Conservation (phyloP, 2,329 filamentous ascomycete genomes). For the Fusarium miscanthi region DNA sequence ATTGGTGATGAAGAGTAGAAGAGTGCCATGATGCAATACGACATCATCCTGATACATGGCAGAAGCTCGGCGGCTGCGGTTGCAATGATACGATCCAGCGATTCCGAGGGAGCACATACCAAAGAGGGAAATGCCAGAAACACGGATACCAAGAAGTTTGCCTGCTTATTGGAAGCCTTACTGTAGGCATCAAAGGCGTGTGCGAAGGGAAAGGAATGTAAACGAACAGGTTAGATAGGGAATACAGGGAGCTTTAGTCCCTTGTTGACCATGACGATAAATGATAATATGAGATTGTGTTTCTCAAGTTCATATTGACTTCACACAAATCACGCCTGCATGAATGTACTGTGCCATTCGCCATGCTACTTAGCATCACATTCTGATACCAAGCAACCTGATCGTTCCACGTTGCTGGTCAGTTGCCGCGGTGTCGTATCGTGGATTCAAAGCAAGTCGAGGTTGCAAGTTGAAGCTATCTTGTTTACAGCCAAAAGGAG, state of each 20-base stretch:
- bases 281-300: slow-evolving; percentile 26
- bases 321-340: background rate
- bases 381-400: background rate
- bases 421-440: background rate
- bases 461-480: background rate
- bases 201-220: slow-evolving; percentile 9
- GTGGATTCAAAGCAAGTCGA: background rate
- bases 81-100: slow-evolving; percentile 25
- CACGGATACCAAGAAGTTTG: slow-evolving; percentile 30
- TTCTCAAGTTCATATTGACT: background rate
- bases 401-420: background rate
- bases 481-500: background rate
- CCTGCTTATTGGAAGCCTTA: slow-evolving; percentile 11
- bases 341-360: background rate
- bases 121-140: slow-evolving; percentile 24
- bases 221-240: slow-evolving; percentile 23
- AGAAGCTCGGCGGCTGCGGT: slow-evolving; percentile 32
- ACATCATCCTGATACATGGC: slow-evolving; percentile 29
- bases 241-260: background rate
- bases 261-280: slow-evolving; percentile 31
- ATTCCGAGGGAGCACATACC: slow-evolving; percentile 16
- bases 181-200: background rate
- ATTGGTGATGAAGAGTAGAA: slow-evolving; percentile 56
- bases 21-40: slow-evolving; percentile 11
- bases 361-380: background rate